These are phyloP conservation scores for Blepharisma japonicum DNA, from an alignment of 73 alveolate genomes.

Conservation along the genomic window DNA sequence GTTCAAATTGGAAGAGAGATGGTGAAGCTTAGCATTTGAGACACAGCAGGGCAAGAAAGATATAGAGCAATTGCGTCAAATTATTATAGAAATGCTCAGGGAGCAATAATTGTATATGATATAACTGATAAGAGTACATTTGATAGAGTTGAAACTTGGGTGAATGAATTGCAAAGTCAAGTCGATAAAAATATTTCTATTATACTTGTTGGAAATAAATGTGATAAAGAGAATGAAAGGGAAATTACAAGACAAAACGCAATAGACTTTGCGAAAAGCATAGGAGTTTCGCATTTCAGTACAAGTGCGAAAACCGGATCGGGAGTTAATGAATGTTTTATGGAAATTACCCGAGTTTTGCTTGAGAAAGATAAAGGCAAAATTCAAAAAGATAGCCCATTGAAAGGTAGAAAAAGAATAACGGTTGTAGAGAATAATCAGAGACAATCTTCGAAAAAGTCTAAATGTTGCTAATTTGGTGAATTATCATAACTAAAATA, in stretches of 20 bases:
- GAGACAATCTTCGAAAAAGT: no score
- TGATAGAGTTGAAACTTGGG: conserved; percentile 41
- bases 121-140: conserved; percentile 53
- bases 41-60: conserved; percentile 95
- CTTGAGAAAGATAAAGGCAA: neutral
- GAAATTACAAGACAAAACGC: neutral
- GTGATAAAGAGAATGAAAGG: conserved; percentile 32
- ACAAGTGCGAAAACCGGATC: conserved; percentile 1
- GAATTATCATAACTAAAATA: no score
- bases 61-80: conserved; percentile 75
- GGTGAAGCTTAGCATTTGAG: conserved; percentile 87
- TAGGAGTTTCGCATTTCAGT: neutral
- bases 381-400: no score
- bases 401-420: no score
- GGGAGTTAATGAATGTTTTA: neutral
- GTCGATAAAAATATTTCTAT: conserved; percentile 28
- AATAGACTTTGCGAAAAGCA: neutral
- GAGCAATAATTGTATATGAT: conserved; percentile 86
- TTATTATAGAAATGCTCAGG: conserved; percentile 85
- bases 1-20: conserved; percentile 59
- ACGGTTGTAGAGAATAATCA: no score
- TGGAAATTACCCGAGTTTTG: neutral
- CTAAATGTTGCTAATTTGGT: no score
- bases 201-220: conserved; percentile 47
- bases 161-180: conserved; percentile 33